Evolutionary conservation across 139 green algal genomes (phyloP), one percentile per base, ranked within the genome.

Genomic region (Haematococcus sp.): DNA sequence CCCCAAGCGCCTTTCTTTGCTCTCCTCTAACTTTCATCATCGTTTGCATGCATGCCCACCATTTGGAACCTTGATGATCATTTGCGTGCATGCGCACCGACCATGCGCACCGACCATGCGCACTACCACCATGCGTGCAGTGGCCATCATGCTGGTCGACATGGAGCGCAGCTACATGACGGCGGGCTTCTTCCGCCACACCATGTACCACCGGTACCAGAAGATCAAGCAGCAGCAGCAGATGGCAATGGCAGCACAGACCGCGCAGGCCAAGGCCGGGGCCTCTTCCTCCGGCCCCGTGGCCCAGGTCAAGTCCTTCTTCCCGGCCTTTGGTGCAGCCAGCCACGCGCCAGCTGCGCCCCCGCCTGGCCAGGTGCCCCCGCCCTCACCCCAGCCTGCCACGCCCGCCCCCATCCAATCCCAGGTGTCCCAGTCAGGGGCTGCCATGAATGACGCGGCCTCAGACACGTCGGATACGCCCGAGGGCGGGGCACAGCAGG

Each of bases 131-230:
- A 49, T 49, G 40, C 40, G 7, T 71, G 76, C 88, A 93, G 90
- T 97, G 84, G 88, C 90, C 2, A 74, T 81, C 46, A 93, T 89
- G 60, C 83, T 96, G 68, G 93, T 97, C 71, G 81, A 91, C 74
- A 97, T 97, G 93, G 93, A 97, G 85, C 87, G 89, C 59, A 75
- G 81, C 68, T 97, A 96, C 77, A 87, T 97, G 27, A 96, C 91
- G 0, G 87, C 93, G 7, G 87, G 86, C 43, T 94, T 94, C 84
- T 97, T 97, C 86, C 77, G 93, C 32, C 84, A 96, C 68, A 85
- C 78, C 71, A 90, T 84, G 68, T 67, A 84, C 46, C 77, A 87
- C 65, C 81, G 79, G 30, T 75, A 77, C 64, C 49, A 81, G 1
- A 76, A 70, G 54, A 81, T 85, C 68, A 76, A 78, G 70, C 63